Base-by-base conservation (phyloP, 2,329 filamentous ascomycete species). In the Monilinia fructicola region DNA sequence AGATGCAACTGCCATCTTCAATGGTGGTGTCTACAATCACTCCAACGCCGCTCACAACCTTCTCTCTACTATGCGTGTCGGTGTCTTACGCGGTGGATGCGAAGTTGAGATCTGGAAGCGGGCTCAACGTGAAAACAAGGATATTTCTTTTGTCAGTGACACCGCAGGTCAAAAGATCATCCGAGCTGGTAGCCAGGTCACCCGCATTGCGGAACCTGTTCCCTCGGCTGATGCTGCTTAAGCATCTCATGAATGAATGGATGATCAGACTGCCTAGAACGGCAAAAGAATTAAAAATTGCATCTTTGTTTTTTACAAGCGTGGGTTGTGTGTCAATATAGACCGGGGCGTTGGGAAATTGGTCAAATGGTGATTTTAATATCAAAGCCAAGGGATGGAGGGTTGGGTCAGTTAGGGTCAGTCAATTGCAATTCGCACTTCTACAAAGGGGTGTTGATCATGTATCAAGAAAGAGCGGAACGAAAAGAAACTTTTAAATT, bases 91-190 rank as follows among this genome's bases (percentile, higher is more conserved):
- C 63, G 92, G 92, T 71, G 92, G 92, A 54, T 92, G 90, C 77
- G 92, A 95, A 78, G 92, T 96, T 38, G 92, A 96, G 83, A 93
- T 95, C 79, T 96, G 92, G 92, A 95, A 95, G 86, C 89, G 91
- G 53, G 87, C 90, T 66, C 90, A 93, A 78, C 86, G 88, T 74
- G 90, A 93, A 80, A 92, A 90, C 83, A 93, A 94, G 83, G 91
- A 93, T 73, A 84, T 91, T 67, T 87, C 88, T 67, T 88, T 90
- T 72, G 86, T 92, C 78, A 93, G 91, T 77, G 93, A 97, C 77
- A 90, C 88, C 21, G 83, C 87, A 64, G 93, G 93, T 61, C 85
- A 92, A 78, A 88, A 90, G 71, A 93, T 97, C 73, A 86, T 96
- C 75, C 90, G 93, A 71, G 93, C 93, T 71, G 93, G 93, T 64